A percentile compares a stretch with the other conserved stretches of the same genome.
Conservation (phyloP, 1,139 yeast species). For the Zygoascus meyerae region DNA sequence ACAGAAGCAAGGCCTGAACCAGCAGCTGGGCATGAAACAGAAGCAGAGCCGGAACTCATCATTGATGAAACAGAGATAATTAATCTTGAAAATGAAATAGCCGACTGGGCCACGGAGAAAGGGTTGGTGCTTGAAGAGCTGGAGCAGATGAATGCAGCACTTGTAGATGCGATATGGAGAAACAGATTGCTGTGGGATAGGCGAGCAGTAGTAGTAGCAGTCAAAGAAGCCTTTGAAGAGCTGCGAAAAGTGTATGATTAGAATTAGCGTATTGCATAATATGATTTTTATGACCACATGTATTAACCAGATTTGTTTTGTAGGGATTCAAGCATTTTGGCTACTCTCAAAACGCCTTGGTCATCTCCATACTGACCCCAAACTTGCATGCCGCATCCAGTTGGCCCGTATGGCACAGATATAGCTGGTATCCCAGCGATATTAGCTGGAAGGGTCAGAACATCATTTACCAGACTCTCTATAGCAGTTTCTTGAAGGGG, state of each 20-base stretch:
- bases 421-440: constrained; percentile 88
- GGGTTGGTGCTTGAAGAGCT: constrained; percentile 60
- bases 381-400: constrained; percentile 62
- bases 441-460: constrained; percentile 84
- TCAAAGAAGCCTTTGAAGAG: constrained; percentile 14
- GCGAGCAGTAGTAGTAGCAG: constrained; percentile 29
- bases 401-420: constrained; percentile 53
- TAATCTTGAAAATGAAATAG: constrained; percentile 31
- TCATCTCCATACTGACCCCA: constrained; percentile 89
- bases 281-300: neutral
- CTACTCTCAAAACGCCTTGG: constrained; percentile 46
- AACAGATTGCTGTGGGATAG: constrained; percentile 66
- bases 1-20: constrained; percentile 3
- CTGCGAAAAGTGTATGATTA: constrained; percentile 7
- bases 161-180: constrained; percentile 73
- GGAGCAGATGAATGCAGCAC: constrained; percentile 65
- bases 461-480: constrained; percentile 70
- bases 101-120: constrained; percentile 37
- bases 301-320: neutral
- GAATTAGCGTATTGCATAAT: constrained; percentile 5
- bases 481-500: constrained; percentile 44
- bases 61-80: constrained; percentile 25
- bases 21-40: constrained; percentile 13
- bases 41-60: constrained; percentile 17
- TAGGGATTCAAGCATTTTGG: constrained; percentile 24